These are phyloP conservation scores for Talaromyces sp. DNA, from an alignment of 2,329 filamentous ascomycete species.

Conservation along the genomic window DNA sequence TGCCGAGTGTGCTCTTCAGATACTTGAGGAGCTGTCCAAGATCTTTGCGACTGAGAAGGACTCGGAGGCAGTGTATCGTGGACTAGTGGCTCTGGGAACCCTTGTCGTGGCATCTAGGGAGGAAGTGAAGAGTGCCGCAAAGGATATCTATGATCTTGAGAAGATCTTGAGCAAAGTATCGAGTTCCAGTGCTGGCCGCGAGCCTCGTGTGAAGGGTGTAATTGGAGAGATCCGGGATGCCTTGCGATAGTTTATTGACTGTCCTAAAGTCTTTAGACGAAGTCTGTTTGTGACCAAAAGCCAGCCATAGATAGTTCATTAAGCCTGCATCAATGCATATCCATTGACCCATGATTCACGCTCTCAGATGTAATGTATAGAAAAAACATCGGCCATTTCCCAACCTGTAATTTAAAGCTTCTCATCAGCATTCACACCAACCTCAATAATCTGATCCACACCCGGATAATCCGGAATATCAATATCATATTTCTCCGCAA, in stretches of 20 bases:
- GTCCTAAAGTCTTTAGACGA: neutral
- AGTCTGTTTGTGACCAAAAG: neutral
- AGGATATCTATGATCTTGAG: conserved; percentile 57
- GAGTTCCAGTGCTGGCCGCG: conserved; percentile 52
- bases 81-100: conserved; percentile 80
- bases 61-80: conserved; percentile 78
- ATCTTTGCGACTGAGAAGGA: conserved; percentile 69
- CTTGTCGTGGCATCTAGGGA: conserved; percentile 60
- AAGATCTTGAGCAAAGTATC: conserved; percentile 50
- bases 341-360: neutral
- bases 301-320: conserved; percentile 12
- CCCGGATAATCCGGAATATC: conserved; percentile 81
- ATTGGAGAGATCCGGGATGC: conserved; percentile 57
- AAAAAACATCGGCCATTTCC: neutral
- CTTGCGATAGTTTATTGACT: conserved; percentile 28
- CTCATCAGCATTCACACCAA: conserved; percentile 47
- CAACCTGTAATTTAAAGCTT: conserved; percentile 28
- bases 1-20: conserved; percentile 49
- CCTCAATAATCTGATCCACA: conserved; percentile 84
- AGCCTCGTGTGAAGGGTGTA: conserved; percentile 61
- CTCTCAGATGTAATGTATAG: neutral
- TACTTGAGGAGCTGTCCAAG: conserved; percentile 62
- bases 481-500: conserved; percentile 83
- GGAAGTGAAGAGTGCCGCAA: conserved; percentile 58
- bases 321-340: conserved; percentile 10